Base-by-base conservation (phyloP, 2,329 filamentous ascomycete genomes). In the Trichoderma asperellum region DNA sequence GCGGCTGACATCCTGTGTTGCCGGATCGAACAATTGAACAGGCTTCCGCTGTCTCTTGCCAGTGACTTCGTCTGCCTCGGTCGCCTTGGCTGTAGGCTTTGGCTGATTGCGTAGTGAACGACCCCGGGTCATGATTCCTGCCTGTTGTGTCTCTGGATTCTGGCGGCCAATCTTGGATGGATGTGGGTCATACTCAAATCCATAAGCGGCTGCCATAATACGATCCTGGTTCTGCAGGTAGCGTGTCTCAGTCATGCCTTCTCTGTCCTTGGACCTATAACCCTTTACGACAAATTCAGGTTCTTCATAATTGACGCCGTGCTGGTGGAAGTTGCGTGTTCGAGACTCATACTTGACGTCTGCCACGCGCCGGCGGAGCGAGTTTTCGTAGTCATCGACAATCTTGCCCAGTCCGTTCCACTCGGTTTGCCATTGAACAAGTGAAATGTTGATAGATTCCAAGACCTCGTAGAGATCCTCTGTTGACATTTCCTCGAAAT, bases 111-210 rank as follows among this genome's bases (percentile, higher is more conserved):
- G 85, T 43, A 88, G 80, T 40, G 87, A 82, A 35, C 87, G 82
- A 5, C 79, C 80, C 18, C 83, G 83, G 59, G 86, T 87, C 72
- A 84, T 83, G 69, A 84, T 80, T 32, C 87, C 86, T 27, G 75
- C 76, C 40, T 81, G 79, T 72, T 89, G 87, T 11, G 81, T 83
- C 43, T 86, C 79, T 0, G 87, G 86, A 70, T 89, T 87, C 74
- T 91, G 89, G 43, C 82, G 81, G 24, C 87, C 87, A 70, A 89
- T 82, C 76, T 86, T 87, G 70, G 83, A 83, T 2, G 84, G 83
- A 63, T 87, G 85, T 11, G 85, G 82, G 72, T 89, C 87, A 72
- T 89, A 88, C 70, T 88, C 85, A 73, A 89, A 89, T 18, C 85
- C 84, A 73, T 89, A 90, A 1, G 84, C 82, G 70, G 85, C 82